A percentile compares a stretch with the other conserved stretches of the same genome.
Conservation (phyloP, 2,329 filamentous ascomycete species). For the Zelopaecilomyces penicillatus region DNA sequence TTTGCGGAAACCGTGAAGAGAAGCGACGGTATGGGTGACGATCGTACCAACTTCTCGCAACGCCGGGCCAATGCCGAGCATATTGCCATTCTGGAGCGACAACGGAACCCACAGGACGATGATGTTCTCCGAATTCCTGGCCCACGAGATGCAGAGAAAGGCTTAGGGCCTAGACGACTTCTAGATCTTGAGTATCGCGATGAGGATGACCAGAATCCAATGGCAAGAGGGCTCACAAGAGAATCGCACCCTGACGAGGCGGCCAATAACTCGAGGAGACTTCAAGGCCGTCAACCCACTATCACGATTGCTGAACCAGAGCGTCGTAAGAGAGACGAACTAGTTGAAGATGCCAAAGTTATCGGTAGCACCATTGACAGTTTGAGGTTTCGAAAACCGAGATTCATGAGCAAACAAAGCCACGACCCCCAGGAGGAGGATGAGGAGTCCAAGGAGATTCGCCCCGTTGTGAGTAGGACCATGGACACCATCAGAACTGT, state of each 20-base stretch:
- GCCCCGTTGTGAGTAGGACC: conserved; percentile 36
- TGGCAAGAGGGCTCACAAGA: conserved; percentile 16
- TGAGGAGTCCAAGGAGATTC: conserved; percentile 16
- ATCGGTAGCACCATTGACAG: conserved; percentile 30
- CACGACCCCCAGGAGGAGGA: conserved; percentile 32
- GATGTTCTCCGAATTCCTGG: conserved; percentile 81
- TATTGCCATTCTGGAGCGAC: conserved; percentile 79
- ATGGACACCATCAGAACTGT: conserved; percentile 50
- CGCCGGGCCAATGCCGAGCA: conserved; percentile 62
- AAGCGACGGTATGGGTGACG: conserved; percentile 46
- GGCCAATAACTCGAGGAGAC: conserved; percentile 13
- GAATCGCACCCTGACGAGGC: conserved; percentile 18
- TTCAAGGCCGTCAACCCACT: conserved; percentile 38
- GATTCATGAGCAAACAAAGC: conserved; percentile 25
- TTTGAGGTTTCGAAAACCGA: conserved; percentile 37
- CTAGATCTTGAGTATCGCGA: conserved; percentile 31
- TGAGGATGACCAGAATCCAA: conserved; percentile 22
- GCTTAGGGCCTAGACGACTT: conserved; percentile 57
- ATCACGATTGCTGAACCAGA: conserved; percentile 62
- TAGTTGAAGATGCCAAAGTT: conserved; percentile 35
- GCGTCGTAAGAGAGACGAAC: conserved; percentile 25
- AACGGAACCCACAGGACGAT: conserved; percentile 61
- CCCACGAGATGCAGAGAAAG: conserved; percentile 80
- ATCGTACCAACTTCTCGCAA: conserved; percentile 38
- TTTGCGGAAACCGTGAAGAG: conserved; percentile 60